Evolutionary conservation across 305 asterid genomes (phyloP).

Genomic region (Fraxinus floribunda): DNA sequence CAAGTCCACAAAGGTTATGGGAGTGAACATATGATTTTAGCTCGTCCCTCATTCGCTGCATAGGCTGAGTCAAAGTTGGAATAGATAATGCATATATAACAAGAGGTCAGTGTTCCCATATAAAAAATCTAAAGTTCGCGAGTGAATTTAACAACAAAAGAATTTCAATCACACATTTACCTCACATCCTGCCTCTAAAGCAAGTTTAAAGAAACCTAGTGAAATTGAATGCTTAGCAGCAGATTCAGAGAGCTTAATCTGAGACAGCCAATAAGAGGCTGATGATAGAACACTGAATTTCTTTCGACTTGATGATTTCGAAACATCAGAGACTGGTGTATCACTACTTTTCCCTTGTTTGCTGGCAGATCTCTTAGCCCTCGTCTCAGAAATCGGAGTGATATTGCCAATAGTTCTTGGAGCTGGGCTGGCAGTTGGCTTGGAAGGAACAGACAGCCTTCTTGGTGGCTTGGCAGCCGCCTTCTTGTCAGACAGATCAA

Average conservation of each 20-base stretch:
- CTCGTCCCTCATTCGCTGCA: conserved; percentile 70
- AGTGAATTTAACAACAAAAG: not conserved
- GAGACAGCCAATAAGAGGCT: conserved; percentile 83
- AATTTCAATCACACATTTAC: conserved; percentile 28
- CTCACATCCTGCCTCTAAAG: conserved; percentile 85
- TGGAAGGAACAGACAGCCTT: conserved; percentile 75
- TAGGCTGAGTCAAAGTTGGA: conserved; percentile 47
- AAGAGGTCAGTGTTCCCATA: not conserved
- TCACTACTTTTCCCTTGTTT: conserved; percentile 45
- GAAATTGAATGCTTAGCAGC: conserved; percentile 82
- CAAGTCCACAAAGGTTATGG: conserved; percentile 50
- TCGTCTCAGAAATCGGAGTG: conserved; percentile 78
- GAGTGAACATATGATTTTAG: conserved; percentile 57
- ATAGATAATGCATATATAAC: not conserved
- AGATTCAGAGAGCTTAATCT: conserved; percentile 81
- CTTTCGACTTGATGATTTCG: conserved; percentile 53
- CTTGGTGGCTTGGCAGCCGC: conserved; percentile 81
- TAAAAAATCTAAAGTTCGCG: not conserved
- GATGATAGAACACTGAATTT: conserved; percentile 61
- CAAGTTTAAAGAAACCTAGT: conserved; percentile 91
- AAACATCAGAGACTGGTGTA: conserved; percentile 57
- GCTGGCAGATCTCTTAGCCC: conserved; percentile 44
- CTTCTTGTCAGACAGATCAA: conserved; percentile 69
- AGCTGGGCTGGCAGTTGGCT: conserved; percentile 62
- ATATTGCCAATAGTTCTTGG: conserved; percentile 48